Evolutionary conservation across 805 yeast genomes (phyloP).

Genomic region (Myxozyma vanderwaltii): DNA sequence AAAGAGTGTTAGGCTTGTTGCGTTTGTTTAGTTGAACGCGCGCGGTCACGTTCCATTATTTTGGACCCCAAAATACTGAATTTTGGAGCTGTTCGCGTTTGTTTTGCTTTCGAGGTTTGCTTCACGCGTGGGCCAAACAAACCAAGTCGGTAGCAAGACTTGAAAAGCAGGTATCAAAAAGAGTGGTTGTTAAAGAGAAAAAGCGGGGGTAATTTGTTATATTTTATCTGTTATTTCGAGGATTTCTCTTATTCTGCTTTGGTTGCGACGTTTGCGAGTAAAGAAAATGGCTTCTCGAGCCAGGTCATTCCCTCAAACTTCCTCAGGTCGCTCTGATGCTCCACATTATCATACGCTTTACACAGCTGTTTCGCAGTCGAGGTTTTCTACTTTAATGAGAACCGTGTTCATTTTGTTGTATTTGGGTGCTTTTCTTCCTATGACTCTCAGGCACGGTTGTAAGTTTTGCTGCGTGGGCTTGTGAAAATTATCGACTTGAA

Average conservation of each 20-base stretch:
- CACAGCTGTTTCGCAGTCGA: constrained; percentile 29
- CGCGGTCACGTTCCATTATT: constrained; percentile 13
- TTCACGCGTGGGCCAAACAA: constrained; percentile 4
- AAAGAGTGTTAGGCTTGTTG: not conserved
- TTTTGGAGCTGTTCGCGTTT: constrained; percentile 4
- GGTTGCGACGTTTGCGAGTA: not conserved
- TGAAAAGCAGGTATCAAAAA: not conserved
- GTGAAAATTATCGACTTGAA: too few species aligned
- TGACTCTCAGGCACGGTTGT: constrained; percentile 20
- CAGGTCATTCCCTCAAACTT: constrained; percentile 28
- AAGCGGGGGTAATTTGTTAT: not conserved
- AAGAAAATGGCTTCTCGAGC: constrained; percentile 28
- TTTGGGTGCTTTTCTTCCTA: constrained; percentile 4
- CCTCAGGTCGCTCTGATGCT: constrained; percentile 31
- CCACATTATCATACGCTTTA: constrained; percentile 33
- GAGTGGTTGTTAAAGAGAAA: not conserved
- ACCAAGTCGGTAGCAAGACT: not conserved
- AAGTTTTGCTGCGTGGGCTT: too few species aligned
- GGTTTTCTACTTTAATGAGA: constrained; percentile 29
- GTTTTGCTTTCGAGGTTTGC: not conserved
- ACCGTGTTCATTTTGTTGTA: constrained; percentile 23
- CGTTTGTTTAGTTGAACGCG: constrained; percentile 3
- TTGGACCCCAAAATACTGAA: not conserved
- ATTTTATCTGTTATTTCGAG: not conserved
- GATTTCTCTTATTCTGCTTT: not conserved